Evolutionary conservation across 768 basidiomycete species (phyloP).

Genomic region (Coprinopsis marcescibilis): DNA sequence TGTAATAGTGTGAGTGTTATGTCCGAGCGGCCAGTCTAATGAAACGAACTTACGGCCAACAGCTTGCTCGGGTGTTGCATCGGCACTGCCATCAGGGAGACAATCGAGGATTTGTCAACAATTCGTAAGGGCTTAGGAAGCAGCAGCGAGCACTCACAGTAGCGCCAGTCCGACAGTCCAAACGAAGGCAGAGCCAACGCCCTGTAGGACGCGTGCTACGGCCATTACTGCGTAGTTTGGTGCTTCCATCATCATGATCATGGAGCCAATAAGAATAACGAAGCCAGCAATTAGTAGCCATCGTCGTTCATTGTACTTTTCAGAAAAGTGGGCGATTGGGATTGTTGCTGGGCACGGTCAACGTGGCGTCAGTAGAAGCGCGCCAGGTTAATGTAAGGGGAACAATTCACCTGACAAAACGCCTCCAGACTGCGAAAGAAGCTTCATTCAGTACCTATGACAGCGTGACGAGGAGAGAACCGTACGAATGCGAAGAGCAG

Average conservation of each 20-base stretch:
- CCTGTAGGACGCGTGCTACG: conserved; percentile 53
- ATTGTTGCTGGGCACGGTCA: conserved; percentile 38
- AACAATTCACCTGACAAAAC: conserved; percentile 48
- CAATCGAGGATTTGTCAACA: too few species aligned
- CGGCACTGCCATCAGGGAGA: conserved; percentile 37
- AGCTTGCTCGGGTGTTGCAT: conserved; percentile 42
- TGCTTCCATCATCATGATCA: conserved; percentile 60
- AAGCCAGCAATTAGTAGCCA: conserved; percentile 47
- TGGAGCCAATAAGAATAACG: conserved; percentile 44
- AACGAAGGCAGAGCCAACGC: conserved; percentile 53
- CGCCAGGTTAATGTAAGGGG: neutral
- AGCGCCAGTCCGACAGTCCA: conserved; percentile 61
- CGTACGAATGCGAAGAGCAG: conserved; percentile 58
- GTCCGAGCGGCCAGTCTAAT: neutral
- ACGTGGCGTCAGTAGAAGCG: conserved; percentile 1
- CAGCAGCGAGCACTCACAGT: conserved; percentile 29
- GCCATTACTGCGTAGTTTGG: conserved; percentile 52
- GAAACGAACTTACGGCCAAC: conserved; percentile 40
- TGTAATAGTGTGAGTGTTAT: conserved; percentile 11
- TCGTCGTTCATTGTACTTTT: conserved; percentile 40
- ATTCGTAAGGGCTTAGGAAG: neutral
- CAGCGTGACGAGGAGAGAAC: conserved; percentile 58
- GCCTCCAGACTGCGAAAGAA: conserved; percentile 42
- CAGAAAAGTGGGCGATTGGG: conserved; percentile 52
- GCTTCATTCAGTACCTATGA: conserved; percentile 23